Evolutionary conservation across 1,284 basidiomycete species (phyloP).

Genomic region (Ceratobasidium sp.): DNA sequence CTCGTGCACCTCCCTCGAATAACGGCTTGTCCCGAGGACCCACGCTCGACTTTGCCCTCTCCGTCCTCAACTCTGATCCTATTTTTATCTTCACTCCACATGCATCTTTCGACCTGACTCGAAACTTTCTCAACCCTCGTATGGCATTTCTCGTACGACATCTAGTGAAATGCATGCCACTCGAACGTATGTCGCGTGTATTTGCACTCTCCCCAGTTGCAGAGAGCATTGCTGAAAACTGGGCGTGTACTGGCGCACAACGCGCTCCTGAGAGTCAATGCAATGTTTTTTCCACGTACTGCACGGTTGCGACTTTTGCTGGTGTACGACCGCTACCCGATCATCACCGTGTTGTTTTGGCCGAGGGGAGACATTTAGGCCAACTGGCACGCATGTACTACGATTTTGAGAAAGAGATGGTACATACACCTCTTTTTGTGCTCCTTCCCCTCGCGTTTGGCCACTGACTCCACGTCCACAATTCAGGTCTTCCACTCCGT

Average conservation of each 20-base stretch:
- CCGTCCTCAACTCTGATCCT: constrained; percentile 24
- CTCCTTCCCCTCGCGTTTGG: background rate
- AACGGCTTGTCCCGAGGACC: background rate
- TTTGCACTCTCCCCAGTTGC: constrained; percentile 23
- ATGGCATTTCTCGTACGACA: background rate
- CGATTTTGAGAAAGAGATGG: constrained; percentile 34
- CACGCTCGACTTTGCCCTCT: constrained; percentile 21
- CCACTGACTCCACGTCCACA: background rate
- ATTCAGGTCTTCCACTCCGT: constrained; percentile 10
- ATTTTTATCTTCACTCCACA: constrained; percentile 27
- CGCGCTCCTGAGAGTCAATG: constrained; percentile 35
- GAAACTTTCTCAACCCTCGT: constrained; percentile 1
- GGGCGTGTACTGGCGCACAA: constrained; percentile 11
- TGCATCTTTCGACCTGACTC: background rate
- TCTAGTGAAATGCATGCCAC: constrained; percentile 8
- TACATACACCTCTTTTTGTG: background rate
- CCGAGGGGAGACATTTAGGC: background rate
- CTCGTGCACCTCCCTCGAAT: background rate
- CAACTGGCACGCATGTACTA: constrained; percentile 18
- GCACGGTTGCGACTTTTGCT: constrained; percentile 30
- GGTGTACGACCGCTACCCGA: constrained; percentile 18
- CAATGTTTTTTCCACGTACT: constrained; percentile 31
- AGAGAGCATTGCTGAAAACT: constrained; percentile 16
- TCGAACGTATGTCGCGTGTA: constrained; percentile 28
- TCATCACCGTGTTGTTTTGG: background rate